Evolutionary conservation across 306 rosid genomes (phyloP).

Genomic region (Lathyrus aphaca): DNA sequence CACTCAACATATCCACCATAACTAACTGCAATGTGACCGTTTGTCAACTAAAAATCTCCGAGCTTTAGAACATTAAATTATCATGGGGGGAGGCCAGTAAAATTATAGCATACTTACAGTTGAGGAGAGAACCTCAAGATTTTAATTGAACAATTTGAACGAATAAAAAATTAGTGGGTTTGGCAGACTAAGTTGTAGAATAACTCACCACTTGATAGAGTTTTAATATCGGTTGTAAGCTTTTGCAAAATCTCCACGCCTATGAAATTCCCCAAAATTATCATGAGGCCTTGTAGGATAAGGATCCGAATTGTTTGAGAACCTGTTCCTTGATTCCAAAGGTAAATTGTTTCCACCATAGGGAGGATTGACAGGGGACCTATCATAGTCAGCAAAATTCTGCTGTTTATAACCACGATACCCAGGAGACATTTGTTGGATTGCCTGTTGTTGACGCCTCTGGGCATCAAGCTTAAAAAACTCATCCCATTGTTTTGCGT

Average conservation of each 20-base stretch:
- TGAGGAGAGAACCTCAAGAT: constrained; percentile 37
- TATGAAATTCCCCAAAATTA: constrained; percentile 77
- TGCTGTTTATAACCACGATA: constrained; percentile 75
- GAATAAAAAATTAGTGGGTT: constrained; percentile 34
- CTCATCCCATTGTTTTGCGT: constrained; percentile 84
- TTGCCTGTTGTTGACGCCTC: constrained; percentile 76
- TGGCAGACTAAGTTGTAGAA: constrained; percentile 42
- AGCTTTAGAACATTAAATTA: constrained; percentile 25
- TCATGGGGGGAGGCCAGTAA: constrained; percentile 14
- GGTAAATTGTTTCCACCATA: constrained; percentile 62
- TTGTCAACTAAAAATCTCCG: constrained; percentile 25
- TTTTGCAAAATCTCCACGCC: constrained; percentile 77
- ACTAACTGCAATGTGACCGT: constrained; percentile 35
- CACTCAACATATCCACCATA: constrained; percentile 28
- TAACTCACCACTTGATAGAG: constrained; percentile 76
- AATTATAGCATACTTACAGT: constrained; percentile 29
- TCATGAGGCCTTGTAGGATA: constrained; percentile 76
- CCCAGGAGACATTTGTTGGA: constrained; percentile 68
- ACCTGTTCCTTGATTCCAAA: constrained; percentile 76
- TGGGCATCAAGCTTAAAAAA: constrained; percentile 81
- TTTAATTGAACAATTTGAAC: constrained; percentile 21
- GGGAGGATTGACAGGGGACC: constrained; percentile 61
- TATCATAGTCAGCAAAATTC: constrained; percentile 68
- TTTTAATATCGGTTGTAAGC: constrained; percentile 77
- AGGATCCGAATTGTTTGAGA: constrained; percentile 61